Evolutionary conservation across 2,329 filamentous ascomycete species (phyloP).

Genomic region (Penicillium sp.): DNA sequence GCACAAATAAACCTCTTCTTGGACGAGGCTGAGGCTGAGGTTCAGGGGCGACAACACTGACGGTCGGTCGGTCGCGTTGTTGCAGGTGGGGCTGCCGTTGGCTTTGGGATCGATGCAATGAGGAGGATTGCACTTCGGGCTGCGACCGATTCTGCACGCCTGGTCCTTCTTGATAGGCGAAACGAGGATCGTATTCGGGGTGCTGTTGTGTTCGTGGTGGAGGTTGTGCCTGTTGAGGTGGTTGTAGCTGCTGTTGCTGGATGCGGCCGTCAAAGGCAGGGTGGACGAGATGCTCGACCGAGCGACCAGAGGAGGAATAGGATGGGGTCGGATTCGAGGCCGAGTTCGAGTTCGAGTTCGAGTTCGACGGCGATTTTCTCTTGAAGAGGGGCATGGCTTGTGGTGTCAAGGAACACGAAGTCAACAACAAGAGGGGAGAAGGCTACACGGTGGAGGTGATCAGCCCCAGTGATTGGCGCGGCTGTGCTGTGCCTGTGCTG

Average conservation of each 20-base stretch:
- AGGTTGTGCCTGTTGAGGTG: conserved; percentile 21
- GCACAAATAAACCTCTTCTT: conserved; percentile 27
- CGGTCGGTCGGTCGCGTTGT: conserved; percentile 21
- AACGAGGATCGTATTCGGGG: conserved; percentile 12
- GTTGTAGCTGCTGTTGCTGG: neutral
- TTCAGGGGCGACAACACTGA: conserved; percentile 30
- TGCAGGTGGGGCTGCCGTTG: conserved; percentile 28
- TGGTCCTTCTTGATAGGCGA: conserved; percentile 14
- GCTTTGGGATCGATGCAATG: conserved; percentile 30
- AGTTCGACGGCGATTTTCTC: conserved; percentile 23
- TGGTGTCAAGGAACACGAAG: conserved; percentile 2
- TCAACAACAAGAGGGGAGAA: neutral
- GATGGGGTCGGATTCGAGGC: conserved; percentile 16
- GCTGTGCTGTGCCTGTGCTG: neutral
- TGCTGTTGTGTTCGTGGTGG: conserved; percentile 16
- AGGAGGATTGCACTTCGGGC: conserved; percentile 3
- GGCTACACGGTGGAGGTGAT: neutral
- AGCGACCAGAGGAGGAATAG: conserved; percentile 18
- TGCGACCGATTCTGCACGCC: neutral
- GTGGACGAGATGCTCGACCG: conserved; percentile 25
- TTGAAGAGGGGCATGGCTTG: conserved; percentile 34
- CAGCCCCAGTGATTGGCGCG: conserved; percentile 7
- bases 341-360: conserved; percentile 19
- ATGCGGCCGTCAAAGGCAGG: conserved; percentile 13
- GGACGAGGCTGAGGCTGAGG: conserved; percentile 29